Base-by-base conservation (phyloP, 179 eudicot genomes). In the Spergularia azorica region DNA sequence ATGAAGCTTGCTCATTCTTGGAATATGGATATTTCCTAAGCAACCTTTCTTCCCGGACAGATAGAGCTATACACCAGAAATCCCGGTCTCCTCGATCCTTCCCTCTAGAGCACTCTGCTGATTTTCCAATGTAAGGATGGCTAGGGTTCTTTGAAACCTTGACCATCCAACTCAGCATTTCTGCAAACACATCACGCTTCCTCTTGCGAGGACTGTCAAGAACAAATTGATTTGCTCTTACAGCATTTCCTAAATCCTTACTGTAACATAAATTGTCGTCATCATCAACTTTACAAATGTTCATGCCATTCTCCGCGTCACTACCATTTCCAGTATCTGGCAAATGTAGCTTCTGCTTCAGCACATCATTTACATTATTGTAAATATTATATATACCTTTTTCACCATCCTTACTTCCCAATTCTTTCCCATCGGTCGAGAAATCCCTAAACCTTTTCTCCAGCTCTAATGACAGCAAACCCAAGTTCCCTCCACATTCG, bases 161-260 rank as follows among this genome's bases (percentile, higher is more conserved):
- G 17, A 15, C 72, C 76, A 91, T 58, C 98, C 98, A 95, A 63
- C 78, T 75, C 75, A 92, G 80, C 90, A 87, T 89, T 79, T 59
- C 88, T 8, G 72, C 66, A 81, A 81, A 63, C 76, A 72, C 46
- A 54, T 86, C 84, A 70, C 89, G 83, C 68, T 88, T 89, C 80
- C 94, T 87, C 90, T 92, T 92, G 32, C 84, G 84, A 79, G 84
- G 77, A 76, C 71, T 72, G 38, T 74, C 73, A 63, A 54, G 66
- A 72, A 60, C 54, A 77, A 50, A 13, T 43, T 3, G 55, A 61
- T 63, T 76, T 43, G 71, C 75, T 66, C 58, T 70, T 63, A 43
- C 71, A 12, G 26, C 39, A 64, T 26, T 26, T 26, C 32, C 32
- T 26, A 77, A 70, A 16, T 50, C 77, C 26, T 78, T 63, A 58